Percentiles rank a stretch among this genome's conserved stretches.
Conservation (phyloP, 2,329 filamentous ascomycete species). For the Epichloe hybrida region DNA sequence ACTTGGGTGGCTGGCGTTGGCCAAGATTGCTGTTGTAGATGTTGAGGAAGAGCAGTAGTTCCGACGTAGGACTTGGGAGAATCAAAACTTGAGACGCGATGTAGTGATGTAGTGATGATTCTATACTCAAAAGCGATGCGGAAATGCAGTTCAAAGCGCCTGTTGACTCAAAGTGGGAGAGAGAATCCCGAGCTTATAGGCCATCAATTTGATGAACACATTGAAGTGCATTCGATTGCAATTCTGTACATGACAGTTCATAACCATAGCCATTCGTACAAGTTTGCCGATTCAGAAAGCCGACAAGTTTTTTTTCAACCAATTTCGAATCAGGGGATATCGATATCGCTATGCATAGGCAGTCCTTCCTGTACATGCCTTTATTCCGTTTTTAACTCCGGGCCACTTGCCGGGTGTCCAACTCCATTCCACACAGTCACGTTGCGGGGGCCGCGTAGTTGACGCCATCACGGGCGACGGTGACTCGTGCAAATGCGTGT, state of each 20-base stretch:
- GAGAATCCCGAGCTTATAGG: too few relatives aligned
- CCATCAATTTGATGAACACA: too few relatives aligned
- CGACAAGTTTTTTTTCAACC: background rate
- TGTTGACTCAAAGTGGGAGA: too few relatives aligned
- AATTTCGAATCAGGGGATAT: background rate
- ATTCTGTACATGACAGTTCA: too few relatives aligned
- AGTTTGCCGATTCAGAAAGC: background rate
- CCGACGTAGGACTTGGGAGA: too few relatives aligned
- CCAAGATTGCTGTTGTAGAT: constrained; percentile 31
- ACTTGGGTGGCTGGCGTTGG: constrained; percentile 36
- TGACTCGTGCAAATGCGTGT: background rate
- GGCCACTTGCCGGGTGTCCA: background rate
- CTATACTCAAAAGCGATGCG: too few relatives aligned
- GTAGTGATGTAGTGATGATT: too few relatives aligned
- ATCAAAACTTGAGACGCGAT: too few relatives aligned
- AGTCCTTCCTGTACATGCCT: background rate
- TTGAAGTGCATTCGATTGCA: too few relatives aligned
- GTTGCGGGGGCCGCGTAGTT: background rate
- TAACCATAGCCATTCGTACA: background rate
- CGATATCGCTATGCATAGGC: constrained; percentile 2
- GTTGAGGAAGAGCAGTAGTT: constrained; percentile 11
- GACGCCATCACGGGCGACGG: background rate
- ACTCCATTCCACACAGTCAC: background rate
- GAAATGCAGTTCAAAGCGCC: too few relatives aligned
- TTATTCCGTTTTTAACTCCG: background rate